A percentile compares a stretch with the other conserved stretches of the same genome.
These are phyloP conservation scores for Verticillium dahliae DNA, from an alignment of 2,329 filamentous ascomycete species.

Conservation along the genomic window DNA sequence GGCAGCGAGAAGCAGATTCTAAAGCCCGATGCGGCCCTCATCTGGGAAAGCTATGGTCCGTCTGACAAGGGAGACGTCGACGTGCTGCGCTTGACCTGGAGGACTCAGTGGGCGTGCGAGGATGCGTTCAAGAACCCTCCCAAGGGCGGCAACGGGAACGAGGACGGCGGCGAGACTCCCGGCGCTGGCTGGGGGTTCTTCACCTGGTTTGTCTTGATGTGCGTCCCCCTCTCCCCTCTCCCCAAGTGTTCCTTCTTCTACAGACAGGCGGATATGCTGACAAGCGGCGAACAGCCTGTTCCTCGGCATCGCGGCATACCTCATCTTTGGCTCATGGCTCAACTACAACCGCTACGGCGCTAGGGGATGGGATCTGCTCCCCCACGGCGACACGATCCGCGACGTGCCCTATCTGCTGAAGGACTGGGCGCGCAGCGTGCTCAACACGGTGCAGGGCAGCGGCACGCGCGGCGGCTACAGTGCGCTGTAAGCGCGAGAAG, in stretches of 20 bases:
- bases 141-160: slow-evolving; percentile 36
- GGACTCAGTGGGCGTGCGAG: slow-evolving; percentile 82
- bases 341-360: slow-evolving; percentile 98
- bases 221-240: slow-evolving; percentile 31
- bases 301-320: slow-evolving; percentile 76
- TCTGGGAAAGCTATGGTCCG: slow-evolving; percentile 67
- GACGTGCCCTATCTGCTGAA: slow-evolving; percentile 89
- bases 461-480: slow-evolving; percentile 88
- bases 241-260: too few relatives aligned
- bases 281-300: slow-evolving; percentile 57
- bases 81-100: slow-evolving; percentile 73
- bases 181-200: slow-evolving; percentile 83
- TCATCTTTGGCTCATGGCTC: slow-evolving; percentile 97
- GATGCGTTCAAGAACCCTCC: slow-evolving; percentile 27
- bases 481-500: slow-evolving; percentile 58
- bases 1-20: slow-evolving; percentile 43
- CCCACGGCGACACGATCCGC: slow-evolving; percentile 85
- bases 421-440: slow-evolving; percentile 74
- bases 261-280: background rate
- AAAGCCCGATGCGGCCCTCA: slow-evolving; percentile 56
- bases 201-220: slow-evolving; percentile 95
- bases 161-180: slow-evolving; percentile 30
- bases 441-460: slow-evolving; percentile 78
- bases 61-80: slow-evolving; percentile 50
- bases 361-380: slow-evolving; percentile 88